Base-by-base conservation (phyloP, 2,329 filamentous ascomycete genomes). In the Aspergillus sojae region DNA sequence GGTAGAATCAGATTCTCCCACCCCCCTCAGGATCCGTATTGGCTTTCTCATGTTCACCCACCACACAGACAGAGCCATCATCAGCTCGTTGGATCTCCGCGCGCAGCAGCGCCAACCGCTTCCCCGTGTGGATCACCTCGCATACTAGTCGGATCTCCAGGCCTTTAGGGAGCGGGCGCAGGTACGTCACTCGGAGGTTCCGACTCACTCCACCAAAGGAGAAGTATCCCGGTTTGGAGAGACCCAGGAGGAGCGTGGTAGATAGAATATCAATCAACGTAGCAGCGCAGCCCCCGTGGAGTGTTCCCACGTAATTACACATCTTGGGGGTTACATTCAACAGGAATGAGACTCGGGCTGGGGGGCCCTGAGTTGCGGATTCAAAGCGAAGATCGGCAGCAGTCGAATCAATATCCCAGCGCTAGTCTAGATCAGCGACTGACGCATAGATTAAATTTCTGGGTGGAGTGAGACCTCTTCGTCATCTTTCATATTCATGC, bases 221-320 rank as follows among this genome's bases (percentile, higher is more conserved):
- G 85, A 89, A 91, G 73, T 84, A 87, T 6, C 88, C 89, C 0
- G 85, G 85, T 26, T 79, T 79, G 52, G 84, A 83, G 58, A 89
- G 75, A 43, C 88, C 81, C 11, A 83, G 76, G 14, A 92, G 75
- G 4, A 87, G 81, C 21, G 86, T 74, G 3, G 86, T 86, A 0
- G 90, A 91, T 68, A 86, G 83, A 62, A 85, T 79, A 77, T 93
- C 91, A 68, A 92, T 89, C 4, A 93, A 77, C 0, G 89, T 89
- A 2, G 90, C 85, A 0, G 86, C 82, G 66, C 87, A 89, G 21
- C 95, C 95, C n/a, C 91, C 93, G 77, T 96, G 95, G 72, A 98
- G 81, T 77, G 97, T 98, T 46, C 94, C 94, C 72, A 97, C 79
- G 66, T 91, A 86, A 82, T 98, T 99, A 64, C 94, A 97, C 71